Evolutionary conservation across 2,329 filamentous ascomycete species (phyloP), one percentile per base, ranked within the genome.

Genomic region (Fusarium sp.): DNA sequence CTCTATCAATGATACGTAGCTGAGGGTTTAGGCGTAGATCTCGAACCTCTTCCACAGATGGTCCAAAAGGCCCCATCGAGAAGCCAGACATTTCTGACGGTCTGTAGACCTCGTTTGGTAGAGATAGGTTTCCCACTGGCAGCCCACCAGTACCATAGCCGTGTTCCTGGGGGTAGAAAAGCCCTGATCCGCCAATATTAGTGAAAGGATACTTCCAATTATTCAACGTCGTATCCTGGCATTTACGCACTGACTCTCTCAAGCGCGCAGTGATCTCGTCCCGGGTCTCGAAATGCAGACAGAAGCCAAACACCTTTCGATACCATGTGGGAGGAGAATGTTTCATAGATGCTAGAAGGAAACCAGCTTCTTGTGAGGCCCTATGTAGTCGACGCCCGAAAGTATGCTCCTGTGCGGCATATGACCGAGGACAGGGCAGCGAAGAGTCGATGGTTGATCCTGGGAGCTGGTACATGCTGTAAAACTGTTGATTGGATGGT

Each of bases 121-220:
- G 2, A 6, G 9, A 33, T 0, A 55, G 33, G 0, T 61, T 61
- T 4, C 57, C 57, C 11, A 61, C 26, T 0, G 57, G 57, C 2
- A 45, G 7, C 1, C 39, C 24, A 9, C 9, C 14, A 6, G 1
- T 4, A 3, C n/a, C 32, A 7, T 22, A 33, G 0, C 56, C 55
- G 1, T 61, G 45, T 0, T 15, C 32, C 28, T 30, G 10, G 0
- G 57, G 55, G 2, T 60, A 61, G 13, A 61, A 61, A 0, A 37
- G 40, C 7, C 57, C 57, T 3, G 57, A 45, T 6, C 57, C 57
- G 1, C 57, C 57, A 5, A 44, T 3, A 7, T 61, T 61, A 3
- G 45, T 61, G 10, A 61, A 60, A 0, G 57, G 55, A 15, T 28
- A 52, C 11, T 9, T 45, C 57, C 57, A 61, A 33, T 60, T 61